Percentiles rank a stretch among this genome's conserved stretches.
These are phyloP conservation scores for Pulveroboletus sp. DNA, from an alignment of 768 basidiomycete species.

Conservation along the genomic window DNA sequence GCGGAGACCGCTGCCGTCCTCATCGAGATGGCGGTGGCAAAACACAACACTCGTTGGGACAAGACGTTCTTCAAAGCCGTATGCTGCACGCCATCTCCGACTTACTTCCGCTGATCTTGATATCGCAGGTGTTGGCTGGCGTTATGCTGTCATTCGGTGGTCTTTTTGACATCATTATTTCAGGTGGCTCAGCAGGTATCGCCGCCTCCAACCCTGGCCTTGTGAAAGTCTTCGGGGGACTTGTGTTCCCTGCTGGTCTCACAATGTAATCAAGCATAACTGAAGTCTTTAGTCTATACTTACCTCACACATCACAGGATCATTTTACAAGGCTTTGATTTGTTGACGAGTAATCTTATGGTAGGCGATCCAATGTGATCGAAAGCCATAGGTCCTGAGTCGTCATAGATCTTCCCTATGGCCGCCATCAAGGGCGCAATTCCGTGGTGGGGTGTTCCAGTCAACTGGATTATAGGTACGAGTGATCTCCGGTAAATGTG, in stretches of 20 bases:
- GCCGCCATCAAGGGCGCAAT: slow-evolving; percentile 54
- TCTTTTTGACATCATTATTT: slow-evolving; percentile 53
- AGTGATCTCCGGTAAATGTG: not conserved
- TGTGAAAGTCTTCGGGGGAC: slow-evolving; percentile 59
- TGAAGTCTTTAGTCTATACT: not conserved
- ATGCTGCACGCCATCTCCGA: slow-evolving; percentile 19
- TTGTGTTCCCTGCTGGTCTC: slow-evolving; percentile 74
- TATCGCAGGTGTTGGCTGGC: slow-evolving; percentile 57
- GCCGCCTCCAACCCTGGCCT: slow-evolving; percentile 56
- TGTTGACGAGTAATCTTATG: slow-evolving; percentile 77
- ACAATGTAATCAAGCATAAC: slow-evolving; percentile 49
- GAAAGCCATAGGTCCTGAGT: not conserved
- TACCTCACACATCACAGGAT: slow-evolving; percentile 44
- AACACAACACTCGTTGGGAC: slow-evolving; percentile 61
- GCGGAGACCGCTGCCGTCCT: slow-evolving; percentile 52
- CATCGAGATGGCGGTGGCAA: slow-evolving; percentile 52
- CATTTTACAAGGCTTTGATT: slow-evolving; percentile 62
- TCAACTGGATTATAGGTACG: slow-evolving; percentile 67
- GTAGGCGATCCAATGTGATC: slow-evolving; percentile 29
- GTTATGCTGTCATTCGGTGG: slow-evolving; percentile 75
- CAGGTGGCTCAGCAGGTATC: slow-evolving; percentile 53
- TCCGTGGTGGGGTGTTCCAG: slow-evolving; percentile 64
- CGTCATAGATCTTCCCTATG: slow-evolving; percentile 62
- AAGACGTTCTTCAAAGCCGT: slow-evolving; percentile 67
- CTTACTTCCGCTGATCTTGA: not conserved